phyloP scores from a whole-genome alignment of 2,329 filamentous ascomycete genomes.

The Penicillium sp. region DNA sequence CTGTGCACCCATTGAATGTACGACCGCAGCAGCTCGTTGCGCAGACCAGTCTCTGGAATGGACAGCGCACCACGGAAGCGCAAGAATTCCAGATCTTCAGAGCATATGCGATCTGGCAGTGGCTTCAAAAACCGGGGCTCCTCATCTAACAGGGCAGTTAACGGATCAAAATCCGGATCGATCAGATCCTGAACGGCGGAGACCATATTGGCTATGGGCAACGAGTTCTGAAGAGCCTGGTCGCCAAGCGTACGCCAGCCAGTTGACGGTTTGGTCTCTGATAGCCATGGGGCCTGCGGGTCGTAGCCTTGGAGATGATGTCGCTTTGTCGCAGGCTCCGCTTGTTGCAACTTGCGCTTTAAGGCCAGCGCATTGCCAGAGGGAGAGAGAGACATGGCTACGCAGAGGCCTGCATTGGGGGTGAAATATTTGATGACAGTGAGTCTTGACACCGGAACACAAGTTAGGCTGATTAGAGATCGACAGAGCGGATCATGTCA shows the following conservation, averaged over 20 bases:
- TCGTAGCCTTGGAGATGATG: slow-evolving; percentile 28
- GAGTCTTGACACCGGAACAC: background rate
- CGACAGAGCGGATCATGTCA: background rate
- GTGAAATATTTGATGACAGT: background rate
- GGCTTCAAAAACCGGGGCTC: slow-evolving; percentile 68
- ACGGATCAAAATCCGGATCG: slow-evolving; percentile 39
- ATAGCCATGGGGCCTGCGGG: slow-evolving; percentile 32
- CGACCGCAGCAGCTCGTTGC: slow-evolving; percentile 71
- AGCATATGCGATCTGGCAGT: slow-evolving; percentile 68
- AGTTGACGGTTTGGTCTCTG: slow-evolving; percentile 23
- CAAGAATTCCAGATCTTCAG: slow-evolving; percentile 76
- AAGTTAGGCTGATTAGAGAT: background rate
- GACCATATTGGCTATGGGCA: slow-evolving; percentile 40
- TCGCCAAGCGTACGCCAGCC: slow-evolving; percentile 31
- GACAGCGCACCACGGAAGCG: slow-evolving; percentile 75
- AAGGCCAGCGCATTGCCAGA: slow-evolving; percentile 21
- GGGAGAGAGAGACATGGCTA: slow-evolving; percentile 17
- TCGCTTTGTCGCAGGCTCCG: slow-evolving; percentile 24
- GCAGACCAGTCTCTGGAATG: slow-evolving; percentile 65
- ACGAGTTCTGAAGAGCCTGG: slow-evolving; percentile 28
- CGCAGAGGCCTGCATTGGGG: slow-evolving; percentile 4
- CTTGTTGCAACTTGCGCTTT: slow-evolving; percentile 29
- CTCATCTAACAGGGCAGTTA: slow-evolving; percentile 38
- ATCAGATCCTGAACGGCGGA: slow-evolving; percentile 38
- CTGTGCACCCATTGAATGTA: slow-evolving; percentile 86